Evolutionary conservation across 306 rosid genomes (phyloP).

Genomic region (Fragaria nilgerrensis): DNA sequence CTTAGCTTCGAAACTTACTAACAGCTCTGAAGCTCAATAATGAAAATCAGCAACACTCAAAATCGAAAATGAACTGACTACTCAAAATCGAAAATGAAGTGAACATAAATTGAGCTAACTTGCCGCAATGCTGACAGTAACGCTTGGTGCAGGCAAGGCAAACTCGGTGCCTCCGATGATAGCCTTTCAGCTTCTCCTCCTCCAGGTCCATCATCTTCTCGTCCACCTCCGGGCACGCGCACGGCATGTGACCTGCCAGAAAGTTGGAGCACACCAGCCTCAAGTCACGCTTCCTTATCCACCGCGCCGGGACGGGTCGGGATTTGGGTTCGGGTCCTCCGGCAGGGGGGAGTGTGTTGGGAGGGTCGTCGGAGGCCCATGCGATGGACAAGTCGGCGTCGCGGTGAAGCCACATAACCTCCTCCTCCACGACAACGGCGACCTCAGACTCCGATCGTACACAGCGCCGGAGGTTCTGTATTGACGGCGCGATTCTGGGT

Average conservation of each 20-base stretch:
- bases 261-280: slow-evolving; percentile 58
- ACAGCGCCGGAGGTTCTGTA: no score
- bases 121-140: slow-evolving; percentile 98
- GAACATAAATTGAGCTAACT: slow-evolving; percentile 42
- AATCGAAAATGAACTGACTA: neutral
- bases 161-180: slow-evolving; percentile 83
- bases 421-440: no score
- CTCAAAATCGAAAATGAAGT: neutral
- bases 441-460: no score
- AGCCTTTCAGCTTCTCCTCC: slow-evolving; percentile 74
- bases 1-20: no score
- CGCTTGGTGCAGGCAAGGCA: slow-evolving; percentile 74
- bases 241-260: slow-evolving; percentile 82
- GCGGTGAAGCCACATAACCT: no score
- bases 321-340: slow-evolving; percentile 5
- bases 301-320: slow-evolving; percentile 7
- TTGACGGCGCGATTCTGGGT: no score
- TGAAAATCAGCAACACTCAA: no score
- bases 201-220: slow-evolving; percentile 48
- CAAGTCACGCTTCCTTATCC: slow-evolving; percentile 30
- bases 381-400: no score
- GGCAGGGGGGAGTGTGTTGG: no score
- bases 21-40: no score
- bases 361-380: no score
- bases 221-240: slow-evolving; percentile 94